A percentile compares a stretch with the other conserved stretches of the same genome.
phyloP scores from a whole-genome alignment of 163 green algal species.

The Chlamydomonas reinhardtii region DNA sequence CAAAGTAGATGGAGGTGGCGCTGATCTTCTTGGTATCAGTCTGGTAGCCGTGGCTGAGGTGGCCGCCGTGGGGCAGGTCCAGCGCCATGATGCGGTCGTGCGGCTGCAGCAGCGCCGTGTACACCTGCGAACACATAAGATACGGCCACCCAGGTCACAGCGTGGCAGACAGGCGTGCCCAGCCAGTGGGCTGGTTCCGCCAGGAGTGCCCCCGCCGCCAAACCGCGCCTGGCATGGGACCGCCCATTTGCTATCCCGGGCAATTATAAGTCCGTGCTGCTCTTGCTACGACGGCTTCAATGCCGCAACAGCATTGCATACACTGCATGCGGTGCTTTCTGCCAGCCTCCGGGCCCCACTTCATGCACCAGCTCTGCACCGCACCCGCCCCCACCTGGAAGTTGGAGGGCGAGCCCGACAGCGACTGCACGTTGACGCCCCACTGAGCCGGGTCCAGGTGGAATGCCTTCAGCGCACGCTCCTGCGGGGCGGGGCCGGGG shows the following conservation, averaged over 20 bases:
- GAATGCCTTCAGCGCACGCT: slow-evolving; percentile 96
- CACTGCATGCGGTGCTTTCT: no score
- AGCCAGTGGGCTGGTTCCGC: no score
- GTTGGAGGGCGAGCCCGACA: slow-evolving; percentile 96
- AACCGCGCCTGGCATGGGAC: no score
- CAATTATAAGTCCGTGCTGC: no score
- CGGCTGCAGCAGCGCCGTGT: slow-evolving; percentile 96
- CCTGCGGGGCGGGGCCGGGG: slow-evolving; percentile 65
- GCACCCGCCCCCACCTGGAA: slow-evolving; percentile 90
- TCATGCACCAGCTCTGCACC: no score
- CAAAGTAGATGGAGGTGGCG: slow-evolving; percentile 97
- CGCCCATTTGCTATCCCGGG: no score
- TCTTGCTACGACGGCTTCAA: no score
- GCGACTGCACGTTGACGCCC: slow-evolving; percentile 98
- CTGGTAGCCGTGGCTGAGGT: slow-evolving; percentile 98
- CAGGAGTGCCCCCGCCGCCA: no score
- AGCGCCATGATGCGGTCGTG: slow-evolving; percentile 99
- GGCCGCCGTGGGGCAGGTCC: slow-evolving; percentile 97
- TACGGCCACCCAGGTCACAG: no score
- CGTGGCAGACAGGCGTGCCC: no score
- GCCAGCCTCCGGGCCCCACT: no score
- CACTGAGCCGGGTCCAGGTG: slow-evolving; percentile 93
- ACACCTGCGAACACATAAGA: slow-evolving; percentile 79
- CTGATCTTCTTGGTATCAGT: slow-evolving; percentile 99
- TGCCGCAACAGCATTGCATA: no score